These are phyloP conservation scores for Stenocarpella maydis DNA, from an alignment of 2,329 filamentous ascomycete species.

Conservation along the genomic window DNA sequence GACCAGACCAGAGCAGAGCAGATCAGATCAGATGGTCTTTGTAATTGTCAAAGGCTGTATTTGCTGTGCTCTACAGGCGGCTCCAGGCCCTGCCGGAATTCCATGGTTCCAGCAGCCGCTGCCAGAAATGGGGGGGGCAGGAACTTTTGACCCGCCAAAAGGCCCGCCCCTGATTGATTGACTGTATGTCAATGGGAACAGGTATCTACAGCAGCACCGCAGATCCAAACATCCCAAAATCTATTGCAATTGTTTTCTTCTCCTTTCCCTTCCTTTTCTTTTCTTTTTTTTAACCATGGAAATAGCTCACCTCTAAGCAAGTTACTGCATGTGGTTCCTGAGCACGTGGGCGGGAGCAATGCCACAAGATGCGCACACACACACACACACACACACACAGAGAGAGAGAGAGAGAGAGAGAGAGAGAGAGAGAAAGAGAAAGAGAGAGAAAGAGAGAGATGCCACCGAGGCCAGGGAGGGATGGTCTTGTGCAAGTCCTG, in stretches of 20 bases:
- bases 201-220: too few species aligned
- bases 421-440: too few species aligned
- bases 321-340: background rate
- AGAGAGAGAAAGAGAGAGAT: background rate
- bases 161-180: constrained; percentile 21
- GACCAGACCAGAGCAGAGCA: too few species aligned
- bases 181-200: background rate
- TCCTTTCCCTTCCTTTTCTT: too few species aligned
- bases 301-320: background rate
- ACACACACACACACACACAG: background rate
- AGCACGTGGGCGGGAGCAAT: background rate
- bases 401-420: background rate
- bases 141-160: constrained; percentile 27
- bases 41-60: too few species aligned
- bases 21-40: too few species aligned
- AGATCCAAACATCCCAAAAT: background rate
- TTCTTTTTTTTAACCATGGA: background rate
- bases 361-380: too few species aligned
- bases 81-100: constrained; percentile 11
- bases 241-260: too few species aligned
- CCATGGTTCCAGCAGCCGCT: constrained; percentile 12
- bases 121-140: too few species aligned
- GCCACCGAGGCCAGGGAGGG: background rate
- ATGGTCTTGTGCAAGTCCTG: constrained; percentile 1
- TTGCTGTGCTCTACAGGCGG: constrained; percentile 9